These are phyloP conservation scores for Nyctanthes arbortristis DNA, from an alignment of 257 asterid species.

Conservation along the genomic window DNA sequence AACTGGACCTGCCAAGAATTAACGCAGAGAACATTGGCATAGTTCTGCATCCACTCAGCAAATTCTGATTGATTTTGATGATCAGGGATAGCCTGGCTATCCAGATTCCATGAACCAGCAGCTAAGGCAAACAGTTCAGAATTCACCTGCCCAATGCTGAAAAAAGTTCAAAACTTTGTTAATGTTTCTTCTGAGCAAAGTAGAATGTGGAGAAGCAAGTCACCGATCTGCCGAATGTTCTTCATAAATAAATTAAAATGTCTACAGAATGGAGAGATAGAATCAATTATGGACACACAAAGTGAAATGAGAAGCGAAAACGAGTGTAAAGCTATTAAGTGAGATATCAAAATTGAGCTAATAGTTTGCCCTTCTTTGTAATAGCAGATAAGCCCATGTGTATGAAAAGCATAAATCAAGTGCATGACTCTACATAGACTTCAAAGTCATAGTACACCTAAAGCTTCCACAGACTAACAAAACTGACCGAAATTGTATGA, in stretches of 20 bases:
- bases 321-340: background rate
- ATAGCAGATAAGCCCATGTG: background rate
- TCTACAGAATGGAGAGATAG: constrained; percentile 10
- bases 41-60: constrained; percentile 67
- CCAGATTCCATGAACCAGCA: constrained; percentile 57
- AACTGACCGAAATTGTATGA: background rate
- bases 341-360: background rate
- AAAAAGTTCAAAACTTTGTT: constrained; percentile 29
- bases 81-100: constrained; percentile 26
- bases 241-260: constrained; percentile 8
- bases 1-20: constrained; percentile 93
- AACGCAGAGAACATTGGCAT: constrained; percentile 81
- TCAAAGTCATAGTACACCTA: too few species aligned
- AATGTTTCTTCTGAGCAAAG: constrained; percentile 16
- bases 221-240: background rate
- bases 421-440: too few species aligned
- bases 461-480: too few species aligned
- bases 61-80: constrained; percentile 39
- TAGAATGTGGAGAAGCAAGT: constrained; percentile 11
- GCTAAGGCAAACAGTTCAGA: constrained; percentile 78
- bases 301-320: background rate
- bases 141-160: constrained; percentile 91
- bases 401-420: background rate
- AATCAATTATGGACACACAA: background rate
- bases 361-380: background rate